Evolutionary conservation across 331 rosid species (phyloP).

Genomic region (Erythrophleum ivorense): DNA sequence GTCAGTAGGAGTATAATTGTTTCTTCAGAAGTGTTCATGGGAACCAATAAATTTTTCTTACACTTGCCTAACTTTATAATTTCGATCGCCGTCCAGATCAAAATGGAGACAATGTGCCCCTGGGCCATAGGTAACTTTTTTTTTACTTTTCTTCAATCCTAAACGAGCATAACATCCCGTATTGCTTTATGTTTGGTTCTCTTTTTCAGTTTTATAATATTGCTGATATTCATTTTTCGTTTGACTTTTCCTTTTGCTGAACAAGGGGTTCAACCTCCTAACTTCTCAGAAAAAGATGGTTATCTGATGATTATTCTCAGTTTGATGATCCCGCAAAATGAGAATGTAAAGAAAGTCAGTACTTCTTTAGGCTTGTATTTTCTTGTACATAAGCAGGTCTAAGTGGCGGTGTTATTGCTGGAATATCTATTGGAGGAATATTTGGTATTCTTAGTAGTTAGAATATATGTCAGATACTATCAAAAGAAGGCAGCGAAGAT

Average conservation of each 20-base stretch:
- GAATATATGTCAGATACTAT: neutral
- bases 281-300: neutral
- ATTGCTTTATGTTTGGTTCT: neutral
- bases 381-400: neutral
- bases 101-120: slow-evolving; percentile 43
- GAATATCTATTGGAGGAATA: neutral
- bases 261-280: neutral
- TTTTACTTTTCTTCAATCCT: neutral
- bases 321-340: neutral
- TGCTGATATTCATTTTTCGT: neutral
- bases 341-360: neutral
- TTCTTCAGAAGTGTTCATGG: too few relatives aligned
- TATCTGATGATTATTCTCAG: neutral
- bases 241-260: neutral
- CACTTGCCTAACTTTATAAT: neutral
- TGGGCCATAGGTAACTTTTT: slow-evolving; percentile 49
- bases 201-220: neutral
- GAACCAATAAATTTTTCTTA: too few relatives aligned
- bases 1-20: neutral
- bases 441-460: neutral
- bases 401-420: neutral
- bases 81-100: slow-evolving; percentile 43
- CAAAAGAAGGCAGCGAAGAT: neutral
- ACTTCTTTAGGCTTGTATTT: neutral
- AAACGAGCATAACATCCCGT: neutral